Percentiles rank a stretch among this genome's conserved stretches.
Evolutionary conservation across 768 basidiomycete genomes (phyloP).

Genomic region (Boletus rubescentipes): DNA sequence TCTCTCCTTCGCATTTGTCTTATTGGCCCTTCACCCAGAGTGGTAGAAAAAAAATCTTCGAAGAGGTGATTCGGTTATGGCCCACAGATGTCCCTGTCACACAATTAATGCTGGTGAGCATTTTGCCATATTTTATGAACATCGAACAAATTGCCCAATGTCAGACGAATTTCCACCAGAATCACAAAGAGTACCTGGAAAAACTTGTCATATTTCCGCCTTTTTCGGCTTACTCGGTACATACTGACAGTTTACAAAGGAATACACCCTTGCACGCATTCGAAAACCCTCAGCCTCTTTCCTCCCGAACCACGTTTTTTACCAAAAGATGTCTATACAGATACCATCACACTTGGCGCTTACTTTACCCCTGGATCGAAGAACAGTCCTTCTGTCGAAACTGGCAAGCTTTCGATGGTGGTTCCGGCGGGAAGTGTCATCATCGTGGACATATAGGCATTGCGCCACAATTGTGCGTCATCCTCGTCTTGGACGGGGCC

Average conservation of each 20-base stretch:
- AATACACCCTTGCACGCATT: constrained; percentile 43
- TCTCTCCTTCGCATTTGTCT: constrained; percentile 40
- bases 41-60: constrained; percentile 45
- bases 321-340: constrained; percentile 33
- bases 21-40: constrained; percentile 51
- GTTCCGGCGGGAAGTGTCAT: constrained; percentile 41
- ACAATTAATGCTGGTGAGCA: constrained; percentile 30
- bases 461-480: constrained; percentile 46
- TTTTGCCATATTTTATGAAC: not conserved
- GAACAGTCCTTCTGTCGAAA: constrained; percentile 12
- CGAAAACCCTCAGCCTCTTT: constrained; percentile 45
- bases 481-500: not conserved
- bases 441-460: constrained; percentile 41
- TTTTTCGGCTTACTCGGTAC: not conserved
- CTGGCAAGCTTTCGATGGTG: constrained; percentile 33
- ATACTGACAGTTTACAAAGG: constrained; percentile 28
- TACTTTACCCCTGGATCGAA: constrained; percentile 32
- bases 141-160: too few relatives aligned
- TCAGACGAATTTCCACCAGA: constrained; percentile 24
- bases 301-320: constrained; percentile 40
- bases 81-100: constrained; percentile 34
- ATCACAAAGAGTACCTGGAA: constrained; percentile 39
- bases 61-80: constrained; percentile 42
- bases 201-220: constrained; percentile 31
- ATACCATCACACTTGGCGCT: constrained; percentile 36